Evolutionary conservation across 164 flowering plant genomes (phyloP).

Genomic region (Magnolia kwangsiensis): DNA sequence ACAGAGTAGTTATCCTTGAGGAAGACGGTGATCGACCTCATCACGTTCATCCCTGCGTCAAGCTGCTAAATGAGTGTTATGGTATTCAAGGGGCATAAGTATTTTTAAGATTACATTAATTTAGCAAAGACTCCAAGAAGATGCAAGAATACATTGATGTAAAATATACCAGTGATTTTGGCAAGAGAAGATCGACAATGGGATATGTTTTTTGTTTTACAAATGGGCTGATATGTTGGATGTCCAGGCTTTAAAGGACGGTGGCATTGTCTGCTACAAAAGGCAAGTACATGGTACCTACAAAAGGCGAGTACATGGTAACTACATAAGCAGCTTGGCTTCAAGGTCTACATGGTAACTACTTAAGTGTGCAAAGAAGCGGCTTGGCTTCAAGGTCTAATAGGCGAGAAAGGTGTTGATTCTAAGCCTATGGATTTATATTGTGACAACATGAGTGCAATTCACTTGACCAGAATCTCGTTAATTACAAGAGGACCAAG

Average conservation of each 20-base stretch:
- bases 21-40: no score
- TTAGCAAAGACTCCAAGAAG: background rate
- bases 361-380: background rate
- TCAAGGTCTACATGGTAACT: no score
- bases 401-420: background rate
- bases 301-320: no score
- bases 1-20: no score
- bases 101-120: background rate
- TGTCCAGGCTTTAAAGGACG: background rate
- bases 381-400: conserved; percentile 3
- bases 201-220: background rate
- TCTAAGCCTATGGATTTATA: background rate
- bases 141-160: background rate
- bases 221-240: background rate
- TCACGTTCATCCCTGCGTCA: no score
- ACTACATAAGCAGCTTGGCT: no score
- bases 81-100: background rate
- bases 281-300: no score
- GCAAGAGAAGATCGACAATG: background rate
- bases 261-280: background rate
- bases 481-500: background rate
- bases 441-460: background rate
- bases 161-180: background rate
- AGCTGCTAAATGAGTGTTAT: background rate
- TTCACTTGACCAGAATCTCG: background rate